phyloP scores from a whole-genome alignment of 2,329 filamentous ascomycete species.

The Thyridium curvatum region DNA sequence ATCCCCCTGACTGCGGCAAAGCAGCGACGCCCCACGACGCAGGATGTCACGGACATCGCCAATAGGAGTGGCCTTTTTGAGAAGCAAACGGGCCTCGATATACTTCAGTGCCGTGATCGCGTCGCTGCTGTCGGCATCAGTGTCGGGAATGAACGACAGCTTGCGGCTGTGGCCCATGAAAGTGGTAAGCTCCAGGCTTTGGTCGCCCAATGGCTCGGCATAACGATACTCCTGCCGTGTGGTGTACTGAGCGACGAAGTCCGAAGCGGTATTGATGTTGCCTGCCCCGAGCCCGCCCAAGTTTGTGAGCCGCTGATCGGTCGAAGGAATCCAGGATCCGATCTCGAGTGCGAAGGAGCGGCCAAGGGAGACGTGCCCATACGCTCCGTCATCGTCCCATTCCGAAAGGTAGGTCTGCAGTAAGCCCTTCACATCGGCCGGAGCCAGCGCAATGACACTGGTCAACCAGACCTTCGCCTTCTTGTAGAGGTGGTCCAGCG shows the following conservation, averaged over 20 bases:
- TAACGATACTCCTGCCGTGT: conserved; percentile 94
- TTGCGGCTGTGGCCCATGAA: conserved; percentile 50
- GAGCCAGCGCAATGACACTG: conserved; percentile 74
- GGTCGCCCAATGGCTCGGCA: conserved; percentile 66
- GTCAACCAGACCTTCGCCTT: conserved; percentile 77
- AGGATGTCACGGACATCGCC: conserved; percentile 75
- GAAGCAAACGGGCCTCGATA: conserved; percentile 64
- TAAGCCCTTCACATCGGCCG: conserved; percentile 88
- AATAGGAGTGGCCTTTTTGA: conserved; percentile 64
- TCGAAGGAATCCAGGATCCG: conserved; percentile 77
- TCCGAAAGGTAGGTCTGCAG: conserved; percentile 95
- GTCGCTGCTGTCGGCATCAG: conserved; percentile 49
- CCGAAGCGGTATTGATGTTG: conserved; percentile 84
- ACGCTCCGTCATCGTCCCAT: conserved; percentile 83
- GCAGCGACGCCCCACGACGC: conserved; percentile 74
- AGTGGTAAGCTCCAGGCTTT: conserved; percentile 59
- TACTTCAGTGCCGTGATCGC: conserved; percentile 62
- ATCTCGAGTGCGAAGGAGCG: conserved; percentile 92
- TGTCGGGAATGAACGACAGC: conserved; percentile 43
- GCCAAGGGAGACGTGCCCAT: conserved; percentile 86
- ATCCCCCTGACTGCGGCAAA: conserved; percentile 72
- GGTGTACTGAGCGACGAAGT: conserved; percentile 95
- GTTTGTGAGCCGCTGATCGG: conserved; percentile 78
- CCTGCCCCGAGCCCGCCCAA: conserved; percentile 69
- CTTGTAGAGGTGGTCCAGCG: conserved; percentile 70